Base-by-base conservation (phyloP, 139 green algal genomes). In the Tetratostichococcus sp. region DNA sequence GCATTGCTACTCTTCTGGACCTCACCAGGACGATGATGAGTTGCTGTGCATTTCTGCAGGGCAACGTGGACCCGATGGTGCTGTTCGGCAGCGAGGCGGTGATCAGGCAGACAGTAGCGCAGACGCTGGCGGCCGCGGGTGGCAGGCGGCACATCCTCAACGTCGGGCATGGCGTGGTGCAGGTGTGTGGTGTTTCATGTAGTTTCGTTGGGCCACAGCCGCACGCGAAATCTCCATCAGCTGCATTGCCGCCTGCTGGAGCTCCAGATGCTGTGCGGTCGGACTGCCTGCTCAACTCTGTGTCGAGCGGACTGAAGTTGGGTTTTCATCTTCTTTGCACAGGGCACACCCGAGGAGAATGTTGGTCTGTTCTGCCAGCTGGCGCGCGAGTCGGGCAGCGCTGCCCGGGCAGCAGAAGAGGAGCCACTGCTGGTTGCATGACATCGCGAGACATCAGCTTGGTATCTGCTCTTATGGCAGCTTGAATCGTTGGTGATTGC, bases 21-120 rank as follows among this genome's bases (percentile, higher is more conserved):
- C n/a, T n/a, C n/a, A n/a, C n/a, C n/a, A n/a, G n/a, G n/a, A n/a
- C n/a, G n/a, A n/a, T n/a, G 28, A 67, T 74, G 39, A 39, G 21
- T 35, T 66, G 70, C 76, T 50, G n/a, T n/a, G n/a, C n/a, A n/a
- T n/a, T n/a, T n/a, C n/a, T 50, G 39, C 39, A 85, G 62, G 82
- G 79, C 71, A 98, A 98, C 77, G 90, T 98, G 59, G 94, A 98
- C 83, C 95, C 95, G 30, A 96, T 97, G 92, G 76, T 94, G 21
- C 86, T 98, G 35, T 98, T 98, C 80, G 95, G 88, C 14, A 82
- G 25, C 1, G 76, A 94, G 77, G 82, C 89, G 22, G 35, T 70
- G 11, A 95, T 97, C 71, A 62, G 83, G 58, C 39, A 80, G 28
- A 88, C 86, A 31, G 91, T 96, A 32, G 74, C 81, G 1, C 68